Base-by-base conservation (phyloP, 345 rosid genomes). In the Euphorbia lathyris region DNA sequence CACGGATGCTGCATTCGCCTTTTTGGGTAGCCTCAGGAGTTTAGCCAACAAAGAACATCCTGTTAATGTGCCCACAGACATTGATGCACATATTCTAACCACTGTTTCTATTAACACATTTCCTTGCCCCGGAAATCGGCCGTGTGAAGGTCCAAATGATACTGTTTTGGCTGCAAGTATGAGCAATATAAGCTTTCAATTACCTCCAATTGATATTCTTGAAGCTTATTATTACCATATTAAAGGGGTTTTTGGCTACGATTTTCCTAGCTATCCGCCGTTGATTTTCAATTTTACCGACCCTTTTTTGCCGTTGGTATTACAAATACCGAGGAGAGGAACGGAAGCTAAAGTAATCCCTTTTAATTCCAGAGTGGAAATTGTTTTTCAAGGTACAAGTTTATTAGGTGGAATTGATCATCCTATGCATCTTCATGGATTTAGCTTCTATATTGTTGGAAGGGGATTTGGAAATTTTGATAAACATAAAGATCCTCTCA, bases 341-440 rank as follows among this genome's bases (percentile, higher is more conserved):
- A 74, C 69, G 2, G 80, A 80, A 80, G 68, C 85, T 0, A 77
- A 81, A 52, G 76, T 71, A 19, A 67, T 85, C 0, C 79, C 74
- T 3, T 84, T 71, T 25, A 85, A 88, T n/a, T 65, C 92, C 12
- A 74, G 64, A 20, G 48, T 89, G 58, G 90, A 91, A 80, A 72
- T 87, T 0, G 91, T 89, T 66, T 69, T 89, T 32, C 96, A 89
- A 65, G 88, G 77, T 17, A 91, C 96, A 19, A 83, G 82, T 50
- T 78, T 91, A 52, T 65, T 84, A 0, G 85, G 79, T 26, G 62
- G 63, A 0, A 80, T 81, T 72, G 89, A 86, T 70, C 96, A 89
- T 77, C 96, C 96, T 3, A 80, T 91, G 69, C 96, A 89, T 65
- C 80, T 92, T 47, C 97, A 89, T 73, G 96, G 97, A 0, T 85